Evolutionary conservation across 306 rosid species (phyloP), one percentile per base, ranked within the genome.

Genomic region (Trichosanthes cucumerina): DNA sequence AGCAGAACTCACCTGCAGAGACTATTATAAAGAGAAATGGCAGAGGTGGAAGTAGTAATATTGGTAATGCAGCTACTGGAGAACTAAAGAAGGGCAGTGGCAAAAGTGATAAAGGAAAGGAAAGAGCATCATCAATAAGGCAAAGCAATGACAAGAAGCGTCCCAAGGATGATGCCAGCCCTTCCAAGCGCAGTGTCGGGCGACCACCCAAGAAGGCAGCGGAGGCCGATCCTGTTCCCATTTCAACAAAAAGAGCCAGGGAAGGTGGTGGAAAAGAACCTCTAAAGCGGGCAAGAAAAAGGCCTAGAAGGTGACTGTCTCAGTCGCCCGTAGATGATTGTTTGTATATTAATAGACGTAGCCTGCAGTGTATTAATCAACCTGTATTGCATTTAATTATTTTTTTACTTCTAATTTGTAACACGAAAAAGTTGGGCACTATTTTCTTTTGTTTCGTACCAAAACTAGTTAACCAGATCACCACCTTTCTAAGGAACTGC

Each of bases 101-200:
- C 24, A 78, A 82, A 64, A 58, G 23, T 7, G 81, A 70, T 10
- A 80, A 75, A 39, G 77, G 57, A 80, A 93, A 87, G 78, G 93
- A 88, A 58, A 88, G 84, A 72, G 49, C 72, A 36, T 64, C 83
- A 26, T 13, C 56, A 1, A 11, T 12, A 26, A 87, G 87, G 87
- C 80, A 83, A 39, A 85, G 78, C 41, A 84, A 79, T 0, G 88
- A 90, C 14, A 90, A 66, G 84, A 90, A 85, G 80, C 84, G 31
- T 28, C 86, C 50, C 14, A 88, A 87, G 50, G 90, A 86, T 66
- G 89, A 79, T 78, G 81, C 64, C 53, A 84, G 88, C 49, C 93
- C 89, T 56, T 89, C 97, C 0, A 92, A 87, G 85, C 82, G 92
- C 49, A 89, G 85, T 31, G 96, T 90, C 21, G 96, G 96, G n/a